Base-by-base conservation (phyloP, 805 yeast species). In the Cyberlindnera xylosilytica region DNA sequence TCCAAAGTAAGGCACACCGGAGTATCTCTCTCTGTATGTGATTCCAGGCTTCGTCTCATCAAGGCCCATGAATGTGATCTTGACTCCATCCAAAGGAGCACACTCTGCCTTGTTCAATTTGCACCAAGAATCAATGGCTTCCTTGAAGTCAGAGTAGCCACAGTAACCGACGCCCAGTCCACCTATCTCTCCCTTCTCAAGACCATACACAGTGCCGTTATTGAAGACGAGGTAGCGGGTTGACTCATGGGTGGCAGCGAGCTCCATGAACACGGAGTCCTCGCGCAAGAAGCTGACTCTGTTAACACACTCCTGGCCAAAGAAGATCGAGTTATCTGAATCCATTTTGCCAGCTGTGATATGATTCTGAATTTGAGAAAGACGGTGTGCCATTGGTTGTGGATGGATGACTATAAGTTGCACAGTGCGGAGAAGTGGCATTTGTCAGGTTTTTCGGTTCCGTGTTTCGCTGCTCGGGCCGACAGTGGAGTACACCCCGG, bases 1-100 rank as follows among this genome's bases (percentile, higher is more conserved):
- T 0, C 81, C 87, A 60, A 72, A 83, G 47, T 73, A 73, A 1
- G 91, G 86, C 4, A 72, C 65, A 7, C 91, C 90, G 36, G 65
- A 66, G 57, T 80, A 78, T 7, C 17, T 69, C 46, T 71, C 28
- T 15, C 28, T 72, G 54, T 70, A 68, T 34, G 60, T 66, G 38
- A 74, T 57, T 20, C 67, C 72, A 4, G 28, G 15, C 11, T 34
- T 9, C 64, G 42, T 45, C 48, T 70, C 73, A 53, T 76, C 78
- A 4, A 76, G 36, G 1, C 83, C 83, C 28, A 78, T 52, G 47
- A 78, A 78, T 3, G 76, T 70, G 16, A 64, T 49, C 53, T 64
- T 32, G 61, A 72, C 33, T 57, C 68, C 42, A 63, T 70, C 62
- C 55, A 61, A 27, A 53, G 53, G 31, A 2, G 38, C 30, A 28